These are phyloP conservation scores for Cairneyella variabilis DNA, from an alignment of 495 filamentous ascomycete genomes.

Conservation along the genomic window DNA sequence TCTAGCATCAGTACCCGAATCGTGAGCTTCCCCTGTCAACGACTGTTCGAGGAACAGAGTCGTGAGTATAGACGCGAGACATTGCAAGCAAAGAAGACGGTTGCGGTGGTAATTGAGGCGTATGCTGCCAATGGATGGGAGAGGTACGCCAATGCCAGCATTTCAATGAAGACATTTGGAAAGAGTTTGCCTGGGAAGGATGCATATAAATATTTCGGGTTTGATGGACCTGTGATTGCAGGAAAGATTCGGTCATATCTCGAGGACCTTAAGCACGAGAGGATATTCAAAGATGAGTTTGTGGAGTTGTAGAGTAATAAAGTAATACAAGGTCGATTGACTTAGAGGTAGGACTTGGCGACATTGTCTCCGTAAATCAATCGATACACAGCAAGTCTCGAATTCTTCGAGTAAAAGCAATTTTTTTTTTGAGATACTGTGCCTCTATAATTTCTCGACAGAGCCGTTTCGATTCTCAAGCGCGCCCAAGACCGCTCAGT, in stretches of 20 bases:
- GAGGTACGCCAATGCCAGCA: conserved; percentile 51
- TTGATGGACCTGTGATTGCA: conserved; percentile 26
- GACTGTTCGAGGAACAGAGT: conserved; percentile 48
- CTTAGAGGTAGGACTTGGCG: too few species aligned
- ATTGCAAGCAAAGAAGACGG: conserved; percentile 33
- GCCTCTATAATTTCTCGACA: too few species aligned
- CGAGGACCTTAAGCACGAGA: not conserved
- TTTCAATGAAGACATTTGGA: conserved; percentile 42
- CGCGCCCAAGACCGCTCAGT: too few species aligned
- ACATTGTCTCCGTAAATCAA: too few species aligned
- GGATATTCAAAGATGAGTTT: conserved; percentile 2
- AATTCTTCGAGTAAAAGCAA: too few species aligned
- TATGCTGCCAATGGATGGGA: conserved; percentile 56
- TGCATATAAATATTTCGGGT: conserved; percentile 52
- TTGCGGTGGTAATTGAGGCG: conserved; percentile 50
- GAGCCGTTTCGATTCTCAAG: too few species aligned
- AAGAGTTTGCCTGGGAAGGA: conserved; percentile 46
- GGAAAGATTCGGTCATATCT: not conserved
- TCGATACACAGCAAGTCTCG: too few species aligned
- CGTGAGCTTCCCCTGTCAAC: conserved; percentile 52
- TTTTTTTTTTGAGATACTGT: too few species aligned
- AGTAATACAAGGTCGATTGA: too few species aligned
- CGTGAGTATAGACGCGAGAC: conserved; percentile 43
- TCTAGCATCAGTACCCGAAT: conserved; percentile 42
- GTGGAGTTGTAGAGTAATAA: conserved; percentile 1